These are phyloP conservation scores for Nannochloropsis oceanica DNA, from an alignment of 108 stramenopile species.

Conservation along the genomic window DNA sequence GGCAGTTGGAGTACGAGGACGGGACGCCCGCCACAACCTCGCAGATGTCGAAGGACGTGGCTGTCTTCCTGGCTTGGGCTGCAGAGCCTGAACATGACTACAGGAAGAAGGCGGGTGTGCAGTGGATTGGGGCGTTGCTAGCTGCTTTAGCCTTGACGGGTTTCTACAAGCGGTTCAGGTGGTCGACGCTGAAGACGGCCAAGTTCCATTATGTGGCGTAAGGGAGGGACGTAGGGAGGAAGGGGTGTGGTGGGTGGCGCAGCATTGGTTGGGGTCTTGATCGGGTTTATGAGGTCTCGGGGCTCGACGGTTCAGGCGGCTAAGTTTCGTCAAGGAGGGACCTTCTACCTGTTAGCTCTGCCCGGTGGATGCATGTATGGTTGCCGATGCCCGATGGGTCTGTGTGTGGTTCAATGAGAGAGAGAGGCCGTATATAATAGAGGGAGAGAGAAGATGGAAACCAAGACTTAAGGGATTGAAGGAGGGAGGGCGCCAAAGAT, in stretches of 20 bases:
- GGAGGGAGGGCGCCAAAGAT: no score
- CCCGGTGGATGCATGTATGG: no score
- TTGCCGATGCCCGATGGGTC: no score
- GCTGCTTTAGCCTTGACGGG: constrained; percentile 67
- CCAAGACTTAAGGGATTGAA: no score
- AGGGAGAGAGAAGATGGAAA: no score
- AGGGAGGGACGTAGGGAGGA: not conserved
- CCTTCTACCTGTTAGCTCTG: no score
- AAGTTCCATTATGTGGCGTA: constrained; percentile 84
- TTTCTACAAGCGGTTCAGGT: constrained; percentile 96
- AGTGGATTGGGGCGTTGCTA: constrained; percentile 63
- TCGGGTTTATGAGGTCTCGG: no score
- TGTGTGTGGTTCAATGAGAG: no score
- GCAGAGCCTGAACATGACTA: constrained; percentile 96
- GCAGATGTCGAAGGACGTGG: constrained; percentile 55
- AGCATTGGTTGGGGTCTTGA: no score
- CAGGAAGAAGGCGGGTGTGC: constrained; percentile 83
- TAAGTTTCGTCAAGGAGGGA: no score
- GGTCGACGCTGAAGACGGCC: constrained; percentile 86
- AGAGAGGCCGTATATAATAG: no score
- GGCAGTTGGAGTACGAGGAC: constrained; percentile 90
- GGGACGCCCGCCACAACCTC: constrained; percentile 90
- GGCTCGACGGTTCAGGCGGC: no score
- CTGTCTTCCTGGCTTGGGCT: constrained; percentile 41
- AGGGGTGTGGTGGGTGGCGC: not conserved